Base-by-base conservation (phyloP, 257 asterid genomes). In the Penstemon barbatus region DNA sequence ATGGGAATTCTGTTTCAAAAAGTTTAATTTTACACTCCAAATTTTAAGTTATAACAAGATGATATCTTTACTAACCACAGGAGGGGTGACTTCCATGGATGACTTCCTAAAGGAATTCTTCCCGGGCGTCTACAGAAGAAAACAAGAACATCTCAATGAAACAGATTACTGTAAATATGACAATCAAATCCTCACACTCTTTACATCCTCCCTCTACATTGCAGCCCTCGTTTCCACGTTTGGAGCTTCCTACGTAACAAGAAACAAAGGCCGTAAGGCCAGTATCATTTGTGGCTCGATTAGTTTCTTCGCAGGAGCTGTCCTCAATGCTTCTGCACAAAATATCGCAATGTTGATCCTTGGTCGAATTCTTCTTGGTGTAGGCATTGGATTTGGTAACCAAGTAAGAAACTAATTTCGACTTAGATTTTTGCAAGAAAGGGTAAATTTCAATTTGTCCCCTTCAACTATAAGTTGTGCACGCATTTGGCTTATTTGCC, bases 41-140 rank as follows among this genome's bases (percentile, higher is more conserved):
- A n/a, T n/a, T n/a, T n/a, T n/a, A n/a, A n/a, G n/a, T n/a, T n/a
- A n/a, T 25, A 25, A 25, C 33, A 25, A 25, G 33, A 25, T 25
- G 57, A 46, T 4, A 33, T 48, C 12, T 33, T 63, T 19, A 15
- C 15, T 45, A 8, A 33, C 52, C 0, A 49, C 86, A 87, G 96
- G 96, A 6, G 95, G 97, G 1, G 97, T 90, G 68, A 90, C 95
- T 19, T 81, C 93, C 55, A 87, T 90, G 97, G 97, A 90, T 55
- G 93, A 87, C 67, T 90, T 90, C 77, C 73, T 87, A 76, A 72
- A 54, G 50, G 81, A 87, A 53, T 87, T 90, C 70, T 90, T 90
- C 81, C 97, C 95, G 0, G 9, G 68, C 5, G 84, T 87, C 55
- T 87, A 84, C 75, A 33, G 50, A 10, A 80, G n/a, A n/a, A n/a